These are phyloP conservation scores for Gossypium rotundifolium DNA, from an alignment of 345 rosid genomes.

Conservation along the genomic window DNA sequence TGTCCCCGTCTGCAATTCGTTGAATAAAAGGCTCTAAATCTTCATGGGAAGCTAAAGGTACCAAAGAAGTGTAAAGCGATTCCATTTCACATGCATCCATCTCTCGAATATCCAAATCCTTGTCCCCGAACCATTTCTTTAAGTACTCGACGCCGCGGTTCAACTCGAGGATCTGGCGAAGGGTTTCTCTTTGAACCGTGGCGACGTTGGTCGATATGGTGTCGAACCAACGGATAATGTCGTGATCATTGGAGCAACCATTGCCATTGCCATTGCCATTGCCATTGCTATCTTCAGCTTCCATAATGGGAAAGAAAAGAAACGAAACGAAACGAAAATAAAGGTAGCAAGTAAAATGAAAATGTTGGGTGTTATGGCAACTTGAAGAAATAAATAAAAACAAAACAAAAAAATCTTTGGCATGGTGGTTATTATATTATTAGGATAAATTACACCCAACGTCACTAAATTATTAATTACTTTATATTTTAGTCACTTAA, in stretches of 20 bases:
- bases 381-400: too few relatives aligned
- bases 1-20: constrained; percentile 85
- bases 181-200: constrained; percentile 58
- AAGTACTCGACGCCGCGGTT: constrained; percentile 65
- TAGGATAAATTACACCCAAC: too few relatives aligned
- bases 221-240: constrained; percentile 68
- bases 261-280: neutral
- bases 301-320: neutral
- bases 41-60: constrained; percentile 79
- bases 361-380: too few relatives aligned
- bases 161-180: constrained; percentile 54
- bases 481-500: too few relatives aligned
- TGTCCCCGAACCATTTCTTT: constrained; percentile 42
- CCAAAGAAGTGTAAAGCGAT: constrained; percentile 55
- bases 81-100: constrained; percentile 60
- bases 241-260: constrained; percentile 9
- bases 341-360: too few relatives aligned
- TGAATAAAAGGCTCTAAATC: constrained; percentile 76
- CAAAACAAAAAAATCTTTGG: too few relatives aligned
- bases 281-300: neutral
- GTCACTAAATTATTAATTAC: too few relatives aligned
- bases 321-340: too few relatives aligned
- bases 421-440: too few relatives aligned
- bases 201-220: constrained; percentile 42
- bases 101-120: constrained; percentile 28